phyloP scores from a whole-genome alignment of 352 stramenopile species.

The Salisapilia sapeloensis region DNA sequence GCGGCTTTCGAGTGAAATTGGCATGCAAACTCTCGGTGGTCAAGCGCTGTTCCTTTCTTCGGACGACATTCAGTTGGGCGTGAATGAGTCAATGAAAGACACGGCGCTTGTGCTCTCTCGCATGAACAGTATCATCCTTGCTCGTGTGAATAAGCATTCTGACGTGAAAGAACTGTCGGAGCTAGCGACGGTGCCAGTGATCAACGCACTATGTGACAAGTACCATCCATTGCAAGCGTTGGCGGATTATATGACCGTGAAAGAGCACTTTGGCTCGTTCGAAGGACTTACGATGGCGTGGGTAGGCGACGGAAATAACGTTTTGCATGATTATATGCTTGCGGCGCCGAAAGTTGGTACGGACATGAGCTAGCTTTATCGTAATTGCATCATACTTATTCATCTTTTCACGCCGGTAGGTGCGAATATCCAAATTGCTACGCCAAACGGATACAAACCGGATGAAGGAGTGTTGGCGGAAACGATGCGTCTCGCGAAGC shows the following conservation, averaged over 20 bases:
- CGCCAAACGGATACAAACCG: slow-evolving; percentile 84
- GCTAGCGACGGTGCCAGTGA: slow-evolving; percentile 89
- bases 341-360: slow-evolving; percentile 78
- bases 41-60: slow-evolving; percentile 94
- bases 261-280: slow-evolving; percentile 80
- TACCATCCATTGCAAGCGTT: slow-evolving; percentile 97
- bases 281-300: slow-evolving; percentile 90
- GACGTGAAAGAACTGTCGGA: slow-evolving; percentile 81
- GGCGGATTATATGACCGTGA: slow-evolving; percentile 95
- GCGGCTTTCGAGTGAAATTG: slow-evolving; percentile 88
- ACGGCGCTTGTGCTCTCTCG: slow-evolving; percentile 76
- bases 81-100: slow-evolving; percentile 94
- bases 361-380: slow-evolving; percentile 2
- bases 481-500: slow-evolving; percentile 72
- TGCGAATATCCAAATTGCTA: slow-evolving; percentile 91
- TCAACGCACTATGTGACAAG: slow-evolving; percentile 96
- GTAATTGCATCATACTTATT: not conserved
- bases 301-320: slow-evolving; percentile 98
- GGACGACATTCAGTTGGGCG: slow-evolving; percentile 95
- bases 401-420: slow-evolving; percentile 4
- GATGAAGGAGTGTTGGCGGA: slow-evolving; percentile 82
- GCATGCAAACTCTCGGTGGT: slow-evolving; percentile 91
- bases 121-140: slow-evolving; percentile 95
- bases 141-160: slow-evolving; percentile 88
- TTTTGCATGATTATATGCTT: slow-evolving; percentile 95